A percentile compares a stretch with the other conserved stretches of the same genome.
Evolutionary conservation across 495 filamentous ascomycete species (phyloP).

Genomic region (Penicillium herquei): DNA sequence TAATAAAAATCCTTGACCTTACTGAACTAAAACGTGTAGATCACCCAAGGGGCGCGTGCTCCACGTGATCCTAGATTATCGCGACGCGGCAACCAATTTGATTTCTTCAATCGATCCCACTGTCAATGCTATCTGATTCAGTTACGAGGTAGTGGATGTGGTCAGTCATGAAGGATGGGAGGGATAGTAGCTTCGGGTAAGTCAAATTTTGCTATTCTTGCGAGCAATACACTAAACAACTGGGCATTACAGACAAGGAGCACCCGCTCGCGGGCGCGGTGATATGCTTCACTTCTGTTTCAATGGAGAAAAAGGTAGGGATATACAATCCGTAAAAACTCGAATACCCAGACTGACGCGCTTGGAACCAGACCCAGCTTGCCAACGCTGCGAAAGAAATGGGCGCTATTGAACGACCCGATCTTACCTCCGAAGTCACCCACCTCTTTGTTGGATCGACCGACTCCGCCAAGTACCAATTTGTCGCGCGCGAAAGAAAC

Average conservation of each 20-base stretch:
- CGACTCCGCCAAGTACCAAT: constrained; percentile 88
- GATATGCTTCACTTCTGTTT: constrained; percentile 88
- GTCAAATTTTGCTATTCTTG: constrained; percentile 3
- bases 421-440: constrained; percentile 94
- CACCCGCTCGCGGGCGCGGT: constrained; percentile 76
- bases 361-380: constrained; percentile 59
- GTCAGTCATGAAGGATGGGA: constrained; percentile 46
- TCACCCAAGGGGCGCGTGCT: constrained; percentile 2
- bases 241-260: constrained; percentile 41
- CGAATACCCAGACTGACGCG: constrained; percentile 12
- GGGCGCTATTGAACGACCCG: constrained; percentile 80
- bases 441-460: constrained; percentile 89
- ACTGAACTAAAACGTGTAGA: neutral
- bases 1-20: too few relatives aligned
- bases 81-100: constrained; percentile 4
- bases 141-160: neutral
- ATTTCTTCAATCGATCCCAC: neutral
- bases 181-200: constrained; percentile 36
- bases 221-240: constrained; percentile 9
- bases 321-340: neutral
- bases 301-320: constrained; percentile 75
- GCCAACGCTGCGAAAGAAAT: constrained; percentile 70
- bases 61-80: constrained; percentile 5
- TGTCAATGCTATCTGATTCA: neutral
- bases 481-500: constrained; percentile 82